phyloP scores from a whole-genome alignment of 768 basidiomycete species.

The Russula abietina region DNA sequence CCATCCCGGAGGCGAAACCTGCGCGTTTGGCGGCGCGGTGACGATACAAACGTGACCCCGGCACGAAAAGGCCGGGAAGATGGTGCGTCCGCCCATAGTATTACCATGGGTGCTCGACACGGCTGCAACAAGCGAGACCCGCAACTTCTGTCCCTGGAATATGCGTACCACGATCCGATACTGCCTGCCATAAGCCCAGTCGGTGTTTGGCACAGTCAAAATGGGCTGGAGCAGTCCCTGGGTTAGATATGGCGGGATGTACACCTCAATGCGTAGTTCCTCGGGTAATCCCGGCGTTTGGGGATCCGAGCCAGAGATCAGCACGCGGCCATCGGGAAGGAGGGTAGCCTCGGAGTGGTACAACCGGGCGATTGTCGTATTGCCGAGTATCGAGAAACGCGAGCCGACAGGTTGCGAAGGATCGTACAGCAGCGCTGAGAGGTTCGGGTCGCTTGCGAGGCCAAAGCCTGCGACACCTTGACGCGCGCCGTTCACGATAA shows the following conservation, averaged over 20 bases:
- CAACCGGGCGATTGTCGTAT: conserved; percentile 65
- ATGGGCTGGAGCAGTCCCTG: conserved; percentile 55
- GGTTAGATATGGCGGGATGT: conserved; percentile 81
- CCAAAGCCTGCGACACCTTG: conserved; percentile 72
- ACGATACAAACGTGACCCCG: conserved; percentile 69
- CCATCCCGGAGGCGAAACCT: conserved; percentile 70
- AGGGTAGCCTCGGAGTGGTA: conserved; percentile 77
- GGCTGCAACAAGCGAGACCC: conserved; percentile 63
- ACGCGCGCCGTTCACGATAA: conserved; percentile 71
- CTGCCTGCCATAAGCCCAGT: conserved; percentile 56
- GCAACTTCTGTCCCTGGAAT: conserved; percentile 43
- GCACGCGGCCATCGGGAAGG: conserved; percentile 66
- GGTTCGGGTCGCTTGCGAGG: conserved; percentile 56
- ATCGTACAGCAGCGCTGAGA: conserved; percentile 63
- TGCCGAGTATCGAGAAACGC: conserved; percentile 60
- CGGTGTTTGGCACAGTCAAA: conserved; percentile 50
- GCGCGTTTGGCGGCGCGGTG: conserved; percentile 64
- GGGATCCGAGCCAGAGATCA: conserved; percentile 74
- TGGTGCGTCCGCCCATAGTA: conserved; percentile 61
- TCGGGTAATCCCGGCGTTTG: conserved; percentile 57
- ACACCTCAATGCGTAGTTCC: conserved; percentile 74
- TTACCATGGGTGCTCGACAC: conserved; percentile 76
- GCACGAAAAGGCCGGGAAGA: conserved; percentile 71
- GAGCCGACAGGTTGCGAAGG: conserved; percentile 52
- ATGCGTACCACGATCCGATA: conserved; percentile 47